Percentiles rank a stretch among this genome's conserved stretches.
Evolutionary conservation across 768 basidiomycete species (phyloP).

Genomic region (Pisolithus tinctorius): DNA sequence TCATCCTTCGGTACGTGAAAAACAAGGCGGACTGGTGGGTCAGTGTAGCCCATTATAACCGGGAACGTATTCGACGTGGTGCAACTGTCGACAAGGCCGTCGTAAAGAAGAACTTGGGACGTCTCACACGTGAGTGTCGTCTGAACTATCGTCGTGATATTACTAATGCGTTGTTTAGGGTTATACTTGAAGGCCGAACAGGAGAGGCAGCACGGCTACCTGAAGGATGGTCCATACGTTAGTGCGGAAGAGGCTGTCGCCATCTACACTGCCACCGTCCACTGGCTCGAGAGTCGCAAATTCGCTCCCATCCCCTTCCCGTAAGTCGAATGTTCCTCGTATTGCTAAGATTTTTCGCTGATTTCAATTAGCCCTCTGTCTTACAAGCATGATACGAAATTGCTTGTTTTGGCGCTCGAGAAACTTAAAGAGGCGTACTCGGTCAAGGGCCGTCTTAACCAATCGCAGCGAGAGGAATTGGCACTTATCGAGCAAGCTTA

Average conservation of each 20-base stretch:
- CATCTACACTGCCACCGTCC: slow-evolving; percentile 96
- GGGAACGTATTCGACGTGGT: slow-evolving; percentile 93
- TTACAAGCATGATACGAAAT: slow-evolving; percentile 98
- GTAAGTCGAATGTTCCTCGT: slow-evolving; percentile 32
- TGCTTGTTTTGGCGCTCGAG: slow-evolving; percentile 93
- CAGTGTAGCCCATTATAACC: slow-evolving; percentile 95
- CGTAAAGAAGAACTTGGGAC: slow-evolving; percentile 97
- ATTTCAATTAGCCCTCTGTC: slow-evolving; percentile 66
- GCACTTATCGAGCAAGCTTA: slow-evolving; percentile 98
- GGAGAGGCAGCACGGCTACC: slow-evolving; percentile 95
- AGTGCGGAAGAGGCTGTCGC: slow-evolving; percentile 98
- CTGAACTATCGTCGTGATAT: background rate
- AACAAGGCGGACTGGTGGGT: slow-evolving; percentile 99
- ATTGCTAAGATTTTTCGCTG: background rate
- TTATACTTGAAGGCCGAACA: slow-evolving; percentile 98
- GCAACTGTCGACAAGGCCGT: slow-evolving; percentile 98
- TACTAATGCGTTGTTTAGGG: slow-evolving; percentile 31
- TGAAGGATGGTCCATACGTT: slow-evolving; percentile 99
- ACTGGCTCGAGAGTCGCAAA: slow-evolving; percentile 97
- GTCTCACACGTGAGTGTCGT: slow-evolving; percentile 72
- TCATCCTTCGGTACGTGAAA: slow-evolving; percentile 98
- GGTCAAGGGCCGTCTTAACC: slow-evolving; percentile 95
- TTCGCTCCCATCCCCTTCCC: slow-evolving; percentile 99
- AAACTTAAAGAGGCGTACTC: slow-evolving; percentile 99
- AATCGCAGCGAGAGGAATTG: slow-evolving; percentile 95